Evolutionary conservation across 768 basidiomycete genomes (phyloP), one percentile per base, ranked within the genome.

Genomic region (Russula emetica): DNA sequence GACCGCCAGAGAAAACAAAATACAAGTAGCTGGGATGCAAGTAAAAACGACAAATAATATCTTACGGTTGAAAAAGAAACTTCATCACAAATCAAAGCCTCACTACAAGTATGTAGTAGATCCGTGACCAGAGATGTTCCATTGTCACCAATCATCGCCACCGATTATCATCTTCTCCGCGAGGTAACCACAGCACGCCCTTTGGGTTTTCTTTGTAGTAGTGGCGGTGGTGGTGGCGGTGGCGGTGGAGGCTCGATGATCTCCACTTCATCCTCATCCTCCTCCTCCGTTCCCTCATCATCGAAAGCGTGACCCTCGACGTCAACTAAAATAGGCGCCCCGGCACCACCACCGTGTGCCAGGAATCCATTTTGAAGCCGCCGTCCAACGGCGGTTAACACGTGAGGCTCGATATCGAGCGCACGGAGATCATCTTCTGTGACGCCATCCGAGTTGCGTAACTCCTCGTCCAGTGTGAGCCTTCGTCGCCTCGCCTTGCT

Each of bases 331-430:
- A 92, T 85, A 1, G 89, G 85, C 1, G 71, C 62, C 0, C 90
- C 90, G 26, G 85, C 88, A 11, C 81, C 88, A 0, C 90, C 90
- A 14, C 90, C 90, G 69, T 83, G 85, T 4, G 87, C 85, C 24
- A 91, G 76, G 66, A 90, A 92, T 2, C 87, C 86, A 5, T 71
- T 75, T 20, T 74, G 77, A 68, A 79, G 83, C 56, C 78, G 78
- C 45, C 77, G 8, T 32, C 77, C 22, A 8, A 24, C 82, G 13
- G 87, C 87, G 20, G 76, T 79, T 1, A 87, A 84, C 22, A 72
- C 36, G 7, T 72, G 73, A 13, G 76, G 62, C n/a, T 77, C 80
- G n/a, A 71, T 72, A 9, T 77, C 78, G 44, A 71, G 72, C 24
- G 76, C 74, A 3, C 50, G 53, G 13, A 58, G 32, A 38, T 74